Evolutionary conservation across 2,329 filamentous ascomycete species (phyloP), one percentile per base, ranked within the genome.

Genomic region (Lecanicillium sp.): DNA sequence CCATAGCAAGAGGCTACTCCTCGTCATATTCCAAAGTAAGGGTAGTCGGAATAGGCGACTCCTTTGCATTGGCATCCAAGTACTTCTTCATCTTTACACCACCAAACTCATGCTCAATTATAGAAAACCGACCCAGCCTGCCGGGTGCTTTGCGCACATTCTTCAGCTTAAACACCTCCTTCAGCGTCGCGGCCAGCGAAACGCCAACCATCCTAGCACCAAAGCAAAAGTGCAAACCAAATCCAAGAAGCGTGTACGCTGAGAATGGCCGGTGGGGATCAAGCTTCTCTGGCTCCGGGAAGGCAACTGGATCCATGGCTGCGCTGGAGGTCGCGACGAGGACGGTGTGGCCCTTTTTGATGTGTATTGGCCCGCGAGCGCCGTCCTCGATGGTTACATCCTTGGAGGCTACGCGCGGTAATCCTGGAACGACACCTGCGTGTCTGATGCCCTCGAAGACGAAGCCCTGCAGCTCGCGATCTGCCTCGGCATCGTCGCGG

Each of bases 371-470:
- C 17, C 60, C 60, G 12, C 68, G 68, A 41, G 80, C 71, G 18
- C 77, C 68, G 35, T 77, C 64, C 25, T 57, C 42, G 33, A 74
- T 65, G 2, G 63, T 62, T 35, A 71, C 65, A 14, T 60, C 51
- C 0, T 52, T 56, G 0, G 67, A 58, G 3, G 71, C 73, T 40
- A 75, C 63, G 29, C 80, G 75, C 62, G 76, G 79, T 2, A 77
- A 65, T 9, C 73, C 72, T 15, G 29, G 29, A 39, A 77, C 75
- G 0, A 74, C 75, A 9, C 78, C 76, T 4, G 78, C 75, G 38
- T 89, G 66, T 29, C 84, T 78, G 40, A 84, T 71, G 13, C 78
- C 83, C 57, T 86, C 86, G 65, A 83, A 69, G 31, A 75, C 77
- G 52, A 85, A 88, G 29, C 78, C 80, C 2, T 83, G 67, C 3